Base-by-base conservation (phyloP, 164 flowering plant species). In the Vitis cinerea region DNA sequence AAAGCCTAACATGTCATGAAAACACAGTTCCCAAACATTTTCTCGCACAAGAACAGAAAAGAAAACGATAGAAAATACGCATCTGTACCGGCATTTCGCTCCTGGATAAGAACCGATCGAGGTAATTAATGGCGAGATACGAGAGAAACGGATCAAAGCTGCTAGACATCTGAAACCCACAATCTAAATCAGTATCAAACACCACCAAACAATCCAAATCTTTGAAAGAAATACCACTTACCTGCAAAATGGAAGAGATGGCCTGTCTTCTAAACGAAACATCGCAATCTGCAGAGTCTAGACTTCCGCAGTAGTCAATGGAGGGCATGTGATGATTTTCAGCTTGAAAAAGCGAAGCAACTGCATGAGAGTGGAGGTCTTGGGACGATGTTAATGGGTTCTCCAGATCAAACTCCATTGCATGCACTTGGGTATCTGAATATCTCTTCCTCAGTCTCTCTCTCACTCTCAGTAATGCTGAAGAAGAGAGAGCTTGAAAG, bases 301-400 rank as follows among this genome's bases (percentile, higher is more conserved):
- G 76, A 31, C 67, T 57, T 10, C 16, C 67, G 0, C 57, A 37
- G 64, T 77, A 77, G 60, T 70, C 63, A 6, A 31, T 19, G 0
- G 78, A 71, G 1, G 87, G 88, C 89, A 86, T 88, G 70, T 90
- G 89, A 70, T 86, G 89, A 17, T 79, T 79, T 76, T 90, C 90
- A 9, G 63, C 44, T 23, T 51, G 66, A 69, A 90, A 90, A 8
- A 90, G 87, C 23, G 74, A 63, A 16, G 77, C 11, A n/a, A 71
- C 17, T 1, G 79, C 10, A 37, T 81, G 84, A 10, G 65, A 57
- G 66, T 66, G 60, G 2, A 14, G 68, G 14, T 75, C 80, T 56
- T 73, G 67, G 19, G 64, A 60, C 30, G 13, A 50, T 4, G 80
- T 77, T 11, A 86, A 58, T 59, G 95, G 90, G 77, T 88, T 81